Conservation (phyloP, 2,329 filamentous ascomycete species). For the Trichothecium sympodiale region DNA sequence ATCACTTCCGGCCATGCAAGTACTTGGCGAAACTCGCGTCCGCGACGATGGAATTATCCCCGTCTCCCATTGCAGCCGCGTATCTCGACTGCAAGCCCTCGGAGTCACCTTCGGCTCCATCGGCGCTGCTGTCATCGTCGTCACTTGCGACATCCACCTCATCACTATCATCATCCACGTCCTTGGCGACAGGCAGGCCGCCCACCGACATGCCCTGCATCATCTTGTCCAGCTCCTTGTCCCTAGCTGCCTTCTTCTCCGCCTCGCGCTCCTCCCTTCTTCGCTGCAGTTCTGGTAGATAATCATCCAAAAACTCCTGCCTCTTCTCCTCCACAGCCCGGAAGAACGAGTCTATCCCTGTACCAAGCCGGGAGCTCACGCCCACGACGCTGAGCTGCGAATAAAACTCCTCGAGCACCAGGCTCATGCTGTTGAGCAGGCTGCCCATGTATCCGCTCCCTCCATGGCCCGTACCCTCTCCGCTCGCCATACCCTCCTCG, state of each 20-base stretch:
- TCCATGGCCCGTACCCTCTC: constrained; percentile 52
- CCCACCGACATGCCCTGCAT: constrained; percentile 78
- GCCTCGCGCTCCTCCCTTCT: constrained; percentile 65
- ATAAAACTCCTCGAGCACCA: constrained; percentile 97
- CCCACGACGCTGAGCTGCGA: constrained; percentile 85
- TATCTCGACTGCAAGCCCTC: constrained; percentile 66
- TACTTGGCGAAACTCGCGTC: constrained; percentile 55
- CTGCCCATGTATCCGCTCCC: constrained; percentile 95
- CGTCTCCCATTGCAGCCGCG: constrained; percentile 58
- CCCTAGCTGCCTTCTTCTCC: constrained; percentile 57
- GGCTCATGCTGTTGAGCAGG: constrained; percentile 91
- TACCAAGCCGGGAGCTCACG: constrained; percentile 85
- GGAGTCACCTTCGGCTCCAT: constrained; percentile 47
- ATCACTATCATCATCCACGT: constrained; percentile 31
- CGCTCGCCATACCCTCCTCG: constrained; percentile 61
- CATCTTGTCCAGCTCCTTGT: constrained; percentile 80
- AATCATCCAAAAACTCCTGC: constrained; percentile 79
- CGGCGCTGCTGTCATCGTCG: constrained; percentile 47
- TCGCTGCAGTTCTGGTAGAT: constrained; percentile 81
- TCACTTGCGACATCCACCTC: constrained; percentile 45
- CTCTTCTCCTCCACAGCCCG: constrained; percentile 77
- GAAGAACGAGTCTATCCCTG: constrained; percentile 90
- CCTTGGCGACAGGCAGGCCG: constrained; percentile 13
- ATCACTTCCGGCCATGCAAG: constrained; percentile 33
- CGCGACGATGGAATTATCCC: constrained; percentile 36